A percentile compares a stretch with the other conserved stretches of the same genome.
These are phyloP conservation scores for Auriscalpium orientale DNA, from an alignment of 768 basidiomycete species.

Conservation along the genomic window DNA sequence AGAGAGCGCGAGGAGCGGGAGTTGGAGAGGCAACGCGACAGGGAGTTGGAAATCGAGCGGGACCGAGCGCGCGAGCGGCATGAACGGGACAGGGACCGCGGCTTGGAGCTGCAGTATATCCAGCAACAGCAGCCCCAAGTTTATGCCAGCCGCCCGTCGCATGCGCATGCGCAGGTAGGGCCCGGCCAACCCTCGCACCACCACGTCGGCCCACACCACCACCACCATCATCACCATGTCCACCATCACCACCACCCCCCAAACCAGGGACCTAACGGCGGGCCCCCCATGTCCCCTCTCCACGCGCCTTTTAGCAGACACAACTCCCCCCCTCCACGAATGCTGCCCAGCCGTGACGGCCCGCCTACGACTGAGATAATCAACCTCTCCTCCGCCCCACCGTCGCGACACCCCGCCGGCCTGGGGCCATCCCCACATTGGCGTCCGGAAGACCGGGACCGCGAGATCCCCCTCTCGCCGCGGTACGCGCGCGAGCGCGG, in stretches of 20 bases:
- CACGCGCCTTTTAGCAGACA: constrained; percentile 1
- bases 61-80: constrained; percentile 15
- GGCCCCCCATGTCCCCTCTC: constrained; percentile 15
- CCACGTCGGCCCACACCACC: constrained; percentile 16
- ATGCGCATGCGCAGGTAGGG: constrained; percentile 10
- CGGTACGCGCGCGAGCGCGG: constrained; percentile 4
- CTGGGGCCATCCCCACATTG: neutral
- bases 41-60: constrained; percentile 16
- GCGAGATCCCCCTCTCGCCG: constrained; percentile 3
- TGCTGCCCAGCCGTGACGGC: constrained; percentile 7
- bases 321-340: constrained; percentile 5
- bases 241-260: constrained; percentile 26
- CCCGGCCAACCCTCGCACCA: constrained; percentile 13
- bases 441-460: constrained; percentile 17
- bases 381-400: constrained; percentile 1
- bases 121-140: constrained; percentile 16
- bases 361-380: constrained; percentile 9
- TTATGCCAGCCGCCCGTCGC: neutral
- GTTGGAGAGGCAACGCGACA: constrained; percentile 3
- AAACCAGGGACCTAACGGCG: constrained; percentile 7
- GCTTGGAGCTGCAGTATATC: constrained; percentile 18
- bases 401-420: neutral
- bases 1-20: constrained; percentile 12
- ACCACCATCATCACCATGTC: constrained; percentile 27
- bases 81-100: constrained; percentile 20